Base-by-base conservation (phyloP, 352 stramenopile genomes). In the Globisporangium solare region DNA sequence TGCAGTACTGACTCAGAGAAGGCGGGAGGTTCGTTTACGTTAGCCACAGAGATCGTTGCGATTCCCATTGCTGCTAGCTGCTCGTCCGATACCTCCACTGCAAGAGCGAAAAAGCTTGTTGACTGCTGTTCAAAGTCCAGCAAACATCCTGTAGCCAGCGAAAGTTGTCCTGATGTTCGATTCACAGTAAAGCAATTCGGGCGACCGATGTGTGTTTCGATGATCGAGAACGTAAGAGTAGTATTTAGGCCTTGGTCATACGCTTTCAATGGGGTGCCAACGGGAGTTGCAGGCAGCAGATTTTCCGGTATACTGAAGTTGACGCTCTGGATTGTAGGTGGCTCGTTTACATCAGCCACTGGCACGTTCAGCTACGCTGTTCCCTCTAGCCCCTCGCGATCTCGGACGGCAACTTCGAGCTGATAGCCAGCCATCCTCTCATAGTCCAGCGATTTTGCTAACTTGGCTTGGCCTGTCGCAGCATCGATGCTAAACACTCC, bases 1-100 rank as follows among this genome's bases (percentile, higher is more conserved):
- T 18, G 2, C 13, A 24, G 17, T 3, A 12, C n/a, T 6, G 45
- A n/a, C 7, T 35, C 43, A 17, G n/a, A 22, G 46, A 59, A 59
- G 18, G 11, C 27, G 20, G 54, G 54, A 0, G 45, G 1, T 62
- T 87, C 76, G 24, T 87, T 87, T 7, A 85, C 61, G 47, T 85
- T 66, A 0, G 24, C 66, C 15, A 81, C 47, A n/a, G 58, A 60
- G 22, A 79, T 41, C 3, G 54, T 45, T n/a, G 64, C 64, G 10
- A 56, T 56, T 13, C 41, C 46, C 12, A 18, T 55, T 2, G 53
- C 52, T 15, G 50, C 58, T 12, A 74, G 58, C n/a, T 75, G 61
- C 51, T 65, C 68, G 48, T 87, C 76, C 3, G 50, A 73, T 12
- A 74, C 74, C 39, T 47, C 22, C 0, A 81, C 61, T 3, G 53